A percentile compares a stretch with the other conserved stretches of the same genome.
Conservation (phyloP, 1,284 basidiomycete species). For the Ustilago shanxiensis region DNA sequence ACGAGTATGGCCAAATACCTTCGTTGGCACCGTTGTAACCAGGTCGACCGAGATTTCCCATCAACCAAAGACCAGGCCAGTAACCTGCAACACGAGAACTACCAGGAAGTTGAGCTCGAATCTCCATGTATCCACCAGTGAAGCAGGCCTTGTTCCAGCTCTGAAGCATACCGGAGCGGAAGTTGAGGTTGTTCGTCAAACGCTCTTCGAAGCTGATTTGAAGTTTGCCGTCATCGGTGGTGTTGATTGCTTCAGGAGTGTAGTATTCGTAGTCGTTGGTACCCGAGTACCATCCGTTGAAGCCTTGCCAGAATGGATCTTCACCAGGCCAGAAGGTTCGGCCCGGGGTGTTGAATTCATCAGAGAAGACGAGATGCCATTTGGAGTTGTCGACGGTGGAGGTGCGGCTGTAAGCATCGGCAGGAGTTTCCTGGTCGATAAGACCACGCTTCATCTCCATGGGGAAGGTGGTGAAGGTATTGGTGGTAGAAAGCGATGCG, state of each 20-base stretch:
- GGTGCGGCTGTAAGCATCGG: slow-evolving; percentile 20
- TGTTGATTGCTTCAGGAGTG: slow-evolving; percentile 62
- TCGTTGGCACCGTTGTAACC: slow-evolving; percentile 67
- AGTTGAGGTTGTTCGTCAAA: slow-evolving; percentile 57
- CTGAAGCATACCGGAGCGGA: slow-evolving; percentile 65
- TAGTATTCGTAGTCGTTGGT: slow-evolving; percentile 69
- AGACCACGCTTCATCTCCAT: slow-evolving; percentile 35
- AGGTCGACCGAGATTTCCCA: slow-evolving; percentile 63
- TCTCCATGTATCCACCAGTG: slow-evolving; percentile 65
- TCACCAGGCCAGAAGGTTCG: slow-evolving; percentile 72
- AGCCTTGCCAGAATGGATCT: slow-evolving; percentile 64
- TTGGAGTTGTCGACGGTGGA: slow-evolving; percentile 13
- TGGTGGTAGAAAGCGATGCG: slow-evolving; percentile 8
- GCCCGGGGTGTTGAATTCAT: slow-evolving; percentile 82
- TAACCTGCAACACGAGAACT: slow-evolving; percentile 14
- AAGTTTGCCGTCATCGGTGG: slow-evolving; percentile 46
- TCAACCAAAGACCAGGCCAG: slow-evolving; percentile 71
- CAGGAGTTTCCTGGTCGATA: slow-evolving; percentile 56
- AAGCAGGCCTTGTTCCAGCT: slow-evolving; percentile 68
- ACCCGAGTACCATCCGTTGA: slow-evolving; percentile 64
- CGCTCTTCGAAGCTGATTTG: slow-evolving; percentile 54
- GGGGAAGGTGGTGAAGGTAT: slow-evolving; percentile 27
- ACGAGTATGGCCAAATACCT: slow-evolving; percentile 70
- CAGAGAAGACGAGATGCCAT: slow-evolving; percentile 76
- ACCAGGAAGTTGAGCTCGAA: slow-evolving; percentile 22